Evolutionary conservation across 495 filamentous ascomycete genomes (phyloP).

Genomic region (Talaromyces borbonicus): DNA sequence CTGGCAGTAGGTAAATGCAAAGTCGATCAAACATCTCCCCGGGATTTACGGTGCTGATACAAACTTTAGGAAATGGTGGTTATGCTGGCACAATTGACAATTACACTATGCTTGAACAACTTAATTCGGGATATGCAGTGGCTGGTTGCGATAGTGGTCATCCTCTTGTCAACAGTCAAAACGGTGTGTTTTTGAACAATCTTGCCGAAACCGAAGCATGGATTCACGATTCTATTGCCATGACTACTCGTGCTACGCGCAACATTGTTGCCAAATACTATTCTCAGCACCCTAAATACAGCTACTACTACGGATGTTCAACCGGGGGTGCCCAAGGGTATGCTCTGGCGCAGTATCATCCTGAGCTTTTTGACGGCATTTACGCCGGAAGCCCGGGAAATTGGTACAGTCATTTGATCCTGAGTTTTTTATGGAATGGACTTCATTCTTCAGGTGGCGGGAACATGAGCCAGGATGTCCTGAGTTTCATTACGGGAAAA

Average conservation of each 20-base stretch:
- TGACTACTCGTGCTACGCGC: conserved; percentile 23
- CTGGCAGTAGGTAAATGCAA: conserved; percentile 20
- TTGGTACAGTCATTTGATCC: conserved; percentile 31
- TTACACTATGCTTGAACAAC: conserved; percentile 16
- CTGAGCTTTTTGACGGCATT: conserved; percentile 33
- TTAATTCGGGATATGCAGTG: conserved; percentile 27
- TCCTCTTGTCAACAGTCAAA: conserved; percentile 15
- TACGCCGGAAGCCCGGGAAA: conserved; percentile 31
- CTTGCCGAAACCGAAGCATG: conserved; percentile 25
- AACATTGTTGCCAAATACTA: conserved; percentile 22
- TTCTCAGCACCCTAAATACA: conserved; percentile 15
- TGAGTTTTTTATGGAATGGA: conserved; percentile 34
- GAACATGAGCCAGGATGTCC: conserved; percentile 18
- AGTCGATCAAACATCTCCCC: too few species aligned
- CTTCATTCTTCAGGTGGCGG: conserved; percentile 8
- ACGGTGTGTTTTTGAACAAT: conserved; percentile 24
- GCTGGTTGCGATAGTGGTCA: conserved; percentile 26
- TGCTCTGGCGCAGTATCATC: conserved; percentile 32
- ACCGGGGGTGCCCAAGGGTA: conserved; percentile 41
- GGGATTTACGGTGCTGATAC: neutral
- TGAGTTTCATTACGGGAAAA: conserved; percentile 23
- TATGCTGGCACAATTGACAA: conserved; percentile 27
- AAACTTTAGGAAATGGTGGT: conserved; percentile 24
- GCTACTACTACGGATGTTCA: conserved; percentile 33
- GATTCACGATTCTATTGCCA: conserved; percentile 34